Base-by-base conservation (phyloP, 225 moss, liverwort and hornwort genomes). In the Marchantia paleacea region DNA sequence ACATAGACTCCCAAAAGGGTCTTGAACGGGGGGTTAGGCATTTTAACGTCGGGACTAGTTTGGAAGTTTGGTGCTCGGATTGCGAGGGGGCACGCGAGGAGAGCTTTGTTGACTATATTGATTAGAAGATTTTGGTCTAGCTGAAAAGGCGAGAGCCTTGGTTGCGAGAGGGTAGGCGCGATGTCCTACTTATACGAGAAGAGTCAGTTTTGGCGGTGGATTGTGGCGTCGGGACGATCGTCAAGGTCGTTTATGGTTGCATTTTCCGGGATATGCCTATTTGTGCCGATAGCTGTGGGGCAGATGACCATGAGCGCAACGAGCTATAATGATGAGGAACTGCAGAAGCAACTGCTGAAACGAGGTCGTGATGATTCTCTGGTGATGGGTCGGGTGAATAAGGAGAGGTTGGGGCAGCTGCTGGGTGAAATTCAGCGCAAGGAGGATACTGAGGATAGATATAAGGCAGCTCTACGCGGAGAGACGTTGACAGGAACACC, bases 151-250 rank as follows among this genome's bases (percentile, higher is more conserved):
- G 8, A 53, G 7, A 54, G 39, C 39, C 18, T 11, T 54, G 25
- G 5, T 64, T 7, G 29, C 16, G 64, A 48, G 64, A 4, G 68
- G 28, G 52, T 52, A 8, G 26, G 65, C 16, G 47, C 18, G 53
- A 97, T 97, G 97, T 97, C 97, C 22, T 95, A 84, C 73, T 28
- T 97, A 22, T 97, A 91, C 87, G 94, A 95, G 87, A 95, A 97
- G 81, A 92, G 92, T 75, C 76, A 88, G 24, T 55, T 87, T 70
- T 97, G 97, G 97, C 89, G 97, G 73, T 95, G 97, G 97, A 83
- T 95, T 55, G 97, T 97, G 85, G 86, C 90, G 77, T 93, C 91
- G 12, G 91, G 92, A 68, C 90, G 90, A 14, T 79, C 85, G 30
- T 90, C 89, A 78, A 97, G 78, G 84, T 86, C 91, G 31, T 95